Conservation (phyloP, 257 asterid species). For the Cordia subcordata region DNA sequence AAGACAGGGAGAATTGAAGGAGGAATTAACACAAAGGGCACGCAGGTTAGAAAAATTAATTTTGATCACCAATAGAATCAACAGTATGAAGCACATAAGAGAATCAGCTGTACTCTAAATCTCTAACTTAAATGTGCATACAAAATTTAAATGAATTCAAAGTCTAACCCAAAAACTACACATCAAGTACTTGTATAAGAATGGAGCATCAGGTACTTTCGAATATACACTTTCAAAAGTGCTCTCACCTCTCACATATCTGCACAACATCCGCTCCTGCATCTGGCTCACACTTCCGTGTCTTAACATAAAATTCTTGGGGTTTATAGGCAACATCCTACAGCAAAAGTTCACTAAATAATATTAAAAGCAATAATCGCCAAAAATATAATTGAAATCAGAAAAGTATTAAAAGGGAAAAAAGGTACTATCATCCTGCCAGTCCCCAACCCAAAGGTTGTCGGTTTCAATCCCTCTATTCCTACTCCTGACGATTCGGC, state of each 20-base stretch:
- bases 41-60: too few relatives aligned
- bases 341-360: conserved; percentile 2
- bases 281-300: conserved; percentile 82
- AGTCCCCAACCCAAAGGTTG: too few relatives aligned
- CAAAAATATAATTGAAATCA: too few relatives aligned
- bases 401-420: too few relatives aligned
- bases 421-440: too few relatives aligned
- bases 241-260: conserved; percentile 80
- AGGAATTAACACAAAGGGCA: neutral
- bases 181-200: neutral
- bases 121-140: neutral
- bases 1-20: neutral
- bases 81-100: neutral
- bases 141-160: neutral
- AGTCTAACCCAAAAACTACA: neutral
- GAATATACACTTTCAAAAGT: neutral
- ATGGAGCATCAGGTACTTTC: too few relatives aligned
- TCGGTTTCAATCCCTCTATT: too few relatives aligned
- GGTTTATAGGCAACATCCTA: conserved; percentile 97
- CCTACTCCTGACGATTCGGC: too few relatives aligned
- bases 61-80: too few relatives aligned
- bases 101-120: neutral
- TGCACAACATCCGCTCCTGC: conserved; percentile 74
- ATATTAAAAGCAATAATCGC: too few relatives aligned
- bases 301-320: conserved; percentile 68